Evolutionary conservation across 805 yeast species (phyloP), one percentile per base, ranked within the genome.

Genomic region (Metschnikowia gelsemii): DNA sequence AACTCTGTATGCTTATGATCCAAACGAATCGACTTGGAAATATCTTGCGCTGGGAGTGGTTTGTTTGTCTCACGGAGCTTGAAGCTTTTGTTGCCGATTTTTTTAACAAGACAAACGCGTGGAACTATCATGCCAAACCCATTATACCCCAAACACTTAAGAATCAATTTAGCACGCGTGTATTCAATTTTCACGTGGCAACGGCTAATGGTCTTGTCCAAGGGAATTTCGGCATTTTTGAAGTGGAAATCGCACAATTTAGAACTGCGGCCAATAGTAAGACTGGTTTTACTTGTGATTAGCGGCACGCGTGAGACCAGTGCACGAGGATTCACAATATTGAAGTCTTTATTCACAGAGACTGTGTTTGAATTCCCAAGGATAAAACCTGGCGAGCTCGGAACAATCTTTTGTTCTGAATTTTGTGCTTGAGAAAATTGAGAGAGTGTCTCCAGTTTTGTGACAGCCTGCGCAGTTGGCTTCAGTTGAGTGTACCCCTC

Each of bases 61-160:
- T 29, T 45, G 12, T 52, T 58, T 0, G 59, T 45, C 32, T 52
- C 59, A 33, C 51, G 51, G 27, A 62, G 63, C 47, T 39, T 43
- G 16, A 37, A 51, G 22, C 7, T 32, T 26, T 57, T 51, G 32
- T 55, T 51, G 9, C 49, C 42, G 8, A 51, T 39, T 28, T 52
- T 54, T 12, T 60, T 52, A 13, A 70, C 68, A 12, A 54, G 52
- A 40, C 73, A 70, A 13, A 64, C 54, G 40, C 59, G 63, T 0
- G 96, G 93, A 29, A 87, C 75, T 4, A 76, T 70, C 14, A 89
- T 75, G 8, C 76, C 73, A 37, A 86, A 65, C 8, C 97, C 96
- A 60, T 91, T 91, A 64, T 80, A 76, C 3, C 98, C 97, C 40
- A 79, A 61, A 61, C 97, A 91, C 32, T 75, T 75, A 37, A 91